These are phyloP conservation scores for Arxiozyma slooffiae DNA, from an alignment of 1,139 yeast genomes.

Conservation along the genomic window DNA sequence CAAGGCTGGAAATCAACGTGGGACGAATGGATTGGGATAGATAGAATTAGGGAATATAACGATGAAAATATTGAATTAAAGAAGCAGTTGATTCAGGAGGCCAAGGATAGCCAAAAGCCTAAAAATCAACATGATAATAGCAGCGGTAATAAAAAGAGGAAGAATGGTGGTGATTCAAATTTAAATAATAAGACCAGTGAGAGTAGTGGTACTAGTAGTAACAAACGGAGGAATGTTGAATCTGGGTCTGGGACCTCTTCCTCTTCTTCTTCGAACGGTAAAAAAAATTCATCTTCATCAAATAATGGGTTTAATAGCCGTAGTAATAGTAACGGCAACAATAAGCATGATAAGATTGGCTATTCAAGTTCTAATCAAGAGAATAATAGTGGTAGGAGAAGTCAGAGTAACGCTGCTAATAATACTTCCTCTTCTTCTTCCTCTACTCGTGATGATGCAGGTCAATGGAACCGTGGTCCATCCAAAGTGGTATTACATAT, in stretches of 20 bases:
- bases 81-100: conserved; percentile 49
- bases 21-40: conserved; percentile 46
- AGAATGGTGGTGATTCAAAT: conserved; percentile 2
- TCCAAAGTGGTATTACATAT: conserved; percentile 48
- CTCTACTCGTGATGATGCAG: background rate
- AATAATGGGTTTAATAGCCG: background rate
- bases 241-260: background rate
- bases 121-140: conserved; percentile 7
- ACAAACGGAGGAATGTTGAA: background rate
- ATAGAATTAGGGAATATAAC: conserved; percentile 57
- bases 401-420: background rate
- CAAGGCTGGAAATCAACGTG: conserved; percentile 93
- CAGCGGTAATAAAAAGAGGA: conserved; percentile 11
- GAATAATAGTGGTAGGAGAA: background rate
- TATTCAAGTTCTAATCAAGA: background rate
- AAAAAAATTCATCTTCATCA: background rate
- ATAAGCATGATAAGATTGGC: background rate
- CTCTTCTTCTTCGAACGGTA: background rate
- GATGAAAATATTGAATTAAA: conserved; percentile 61
- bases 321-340: background rate
- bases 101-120: conserved; percentile 24
- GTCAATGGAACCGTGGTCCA: background rate
- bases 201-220: background rate
- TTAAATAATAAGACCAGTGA: background rate
- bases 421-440: background rate